phyloP scores from a whole-genome alignment of 257 asterid species.

The Paulownia fortunei region DNA sequence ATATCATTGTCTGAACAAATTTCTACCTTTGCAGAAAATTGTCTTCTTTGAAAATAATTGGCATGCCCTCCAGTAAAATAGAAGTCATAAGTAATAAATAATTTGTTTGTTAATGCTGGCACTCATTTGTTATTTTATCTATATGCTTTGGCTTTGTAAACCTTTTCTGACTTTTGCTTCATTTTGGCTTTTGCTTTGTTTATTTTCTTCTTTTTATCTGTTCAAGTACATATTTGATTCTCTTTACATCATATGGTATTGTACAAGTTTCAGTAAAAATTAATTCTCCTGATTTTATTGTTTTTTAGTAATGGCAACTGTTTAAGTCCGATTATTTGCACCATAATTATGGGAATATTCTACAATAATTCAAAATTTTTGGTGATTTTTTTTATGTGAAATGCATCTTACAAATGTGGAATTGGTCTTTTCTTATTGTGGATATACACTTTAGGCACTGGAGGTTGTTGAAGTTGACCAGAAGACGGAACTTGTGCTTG shows the following conservation, averaged over 20 bases:
- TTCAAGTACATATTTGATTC: background rate
- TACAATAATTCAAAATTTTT: background rate
- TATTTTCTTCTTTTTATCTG: background rate
- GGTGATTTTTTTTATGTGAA: background rate
- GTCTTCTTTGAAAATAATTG: background rate
- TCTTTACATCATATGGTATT: background rate
- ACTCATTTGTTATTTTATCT: background rate
- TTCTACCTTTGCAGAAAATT: background rate
- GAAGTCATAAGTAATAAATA: background rate
- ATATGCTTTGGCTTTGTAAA: background rate
- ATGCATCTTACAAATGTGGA: background rate
- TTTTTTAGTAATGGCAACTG: background rate
- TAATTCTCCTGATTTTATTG: constrained; percentile 13
- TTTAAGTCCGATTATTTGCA: background rate
- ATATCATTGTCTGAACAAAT: background rate
- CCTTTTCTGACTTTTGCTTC: background rate
- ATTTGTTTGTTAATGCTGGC: background rate
- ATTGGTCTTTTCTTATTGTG: background rate
- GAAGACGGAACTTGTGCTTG: constrained; percentile 67
- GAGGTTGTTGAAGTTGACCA: constrained; percentile 84
- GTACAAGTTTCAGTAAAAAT: background rate
- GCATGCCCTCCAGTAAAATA: background rate
- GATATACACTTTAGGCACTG: constrained; percentile 61
- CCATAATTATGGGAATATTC: background rate
- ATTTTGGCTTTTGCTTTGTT: no score